These are phyloP conservation scores for Elymus sibiricus DNA, from an alignment of 176 grass and related monocot species.

Conservation along the genomic window DNA sequence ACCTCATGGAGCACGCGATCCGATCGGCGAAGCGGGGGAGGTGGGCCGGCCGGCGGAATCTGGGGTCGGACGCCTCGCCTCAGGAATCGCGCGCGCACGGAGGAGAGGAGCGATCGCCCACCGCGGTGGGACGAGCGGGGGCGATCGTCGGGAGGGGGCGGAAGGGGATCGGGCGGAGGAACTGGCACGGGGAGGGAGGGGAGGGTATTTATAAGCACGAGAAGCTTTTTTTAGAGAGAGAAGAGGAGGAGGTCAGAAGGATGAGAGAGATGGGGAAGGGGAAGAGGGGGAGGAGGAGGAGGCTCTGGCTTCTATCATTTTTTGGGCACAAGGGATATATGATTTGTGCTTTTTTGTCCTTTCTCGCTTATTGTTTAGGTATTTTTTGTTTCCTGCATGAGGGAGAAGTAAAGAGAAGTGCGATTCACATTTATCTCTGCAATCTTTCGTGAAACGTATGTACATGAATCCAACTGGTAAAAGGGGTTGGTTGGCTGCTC, in stretches of 20 bases:
- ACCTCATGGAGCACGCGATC: slow-evolving; percentile 47
- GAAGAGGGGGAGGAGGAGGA: neutral
- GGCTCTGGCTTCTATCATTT: neutral
- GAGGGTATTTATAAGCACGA: slow-evolving; percentile 41
- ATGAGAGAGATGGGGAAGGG: neutral
- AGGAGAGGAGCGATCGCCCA: slow-evolving; percentile 49
- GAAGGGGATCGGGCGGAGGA: slow-evolving; percentile 47
- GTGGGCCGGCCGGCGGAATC: slow-evolving; percentile 6
- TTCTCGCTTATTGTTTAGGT: neutral
- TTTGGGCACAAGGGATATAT: slow-evolving; percentile 24
- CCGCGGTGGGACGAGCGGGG: slow-evolving; percentile 53
- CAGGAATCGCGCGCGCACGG: slow-evolving; percentile 32
- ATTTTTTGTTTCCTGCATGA: neutral
- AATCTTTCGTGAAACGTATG: neutral
- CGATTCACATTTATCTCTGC: neutral
- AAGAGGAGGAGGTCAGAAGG: neutral
- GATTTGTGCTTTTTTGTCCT: slow-evolving; percentile 1
- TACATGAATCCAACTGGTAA: neutral
- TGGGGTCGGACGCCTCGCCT: slow-evolving; percentile 5
- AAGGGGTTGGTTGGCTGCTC: no score
- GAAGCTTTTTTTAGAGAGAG: slow-evolving; percentile 46
- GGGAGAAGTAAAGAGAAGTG: neutral
- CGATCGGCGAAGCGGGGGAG: slow-evolving; percentile 42
- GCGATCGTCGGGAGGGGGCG: slow-evolving; percentile 39
- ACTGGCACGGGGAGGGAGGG: neutral